Evolutionary conservation across 768 basidiomycete genomes (phyloP).

Genomic region (Naganishia onofrii): DNA sequence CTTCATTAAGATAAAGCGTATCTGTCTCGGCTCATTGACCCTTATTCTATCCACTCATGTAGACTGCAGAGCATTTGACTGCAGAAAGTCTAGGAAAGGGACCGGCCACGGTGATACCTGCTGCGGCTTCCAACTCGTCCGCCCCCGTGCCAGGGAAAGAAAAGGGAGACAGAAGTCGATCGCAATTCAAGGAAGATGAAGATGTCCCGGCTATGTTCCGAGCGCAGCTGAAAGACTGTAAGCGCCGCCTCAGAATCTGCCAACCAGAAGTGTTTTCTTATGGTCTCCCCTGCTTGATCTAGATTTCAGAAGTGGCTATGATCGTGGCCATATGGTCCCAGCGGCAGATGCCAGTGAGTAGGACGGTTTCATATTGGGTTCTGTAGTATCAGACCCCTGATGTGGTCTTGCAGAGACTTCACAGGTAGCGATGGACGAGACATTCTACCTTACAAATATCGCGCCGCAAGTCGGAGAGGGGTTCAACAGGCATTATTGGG

Average conservation of each 20-base stretch:
- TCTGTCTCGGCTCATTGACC: background rate
- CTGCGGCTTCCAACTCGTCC: slow-evolving; percentile 13
- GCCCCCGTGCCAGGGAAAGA: slow-evolving; percentile 20
- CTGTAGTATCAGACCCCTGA: background rate
- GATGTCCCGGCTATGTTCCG: slow-evolving; percentile 73
- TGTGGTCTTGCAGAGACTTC: background rate
- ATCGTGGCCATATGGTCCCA: slow-evolving; percentile 97
- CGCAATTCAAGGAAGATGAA: slow-evolving; percentile 74
- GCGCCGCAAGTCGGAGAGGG: slow-evolving; percentile 97
- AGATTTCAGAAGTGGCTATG: slow-evolving; percentile 85
- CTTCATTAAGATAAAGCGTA: background rate
- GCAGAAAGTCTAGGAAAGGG: slow-evolving; percentile 42
- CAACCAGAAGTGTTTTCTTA: background rate
- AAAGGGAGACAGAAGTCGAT: slow-evolving; percentile 28
- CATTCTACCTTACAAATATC: slow-evolving; percentile 89
- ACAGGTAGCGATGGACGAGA: slow-evolving; percentile 90
- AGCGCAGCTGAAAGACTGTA: slow-evolving; percentile 74
- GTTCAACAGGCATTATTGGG: slow-evolving; percentile 98
- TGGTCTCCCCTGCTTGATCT: background rate
- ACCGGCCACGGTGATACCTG: slow-evolving; percentile 34
- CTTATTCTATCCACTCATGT: background rate
- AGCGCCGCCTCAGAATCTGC: slow-evolving; percentile 22
- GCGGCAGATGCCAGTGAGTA: slow-evolving; percentile 78
- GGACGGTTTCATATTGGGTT: background rate
- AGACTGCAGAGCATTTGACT: slow-evolving; percentile 96